Percentiles rank a stretch among this genome's conserved stretches.
These are phyloP conservation scores for Scleroderma citrinum DNA, from an alignment of 768 basidiomycete genomes.

Conservation along the genomic window DNA sequence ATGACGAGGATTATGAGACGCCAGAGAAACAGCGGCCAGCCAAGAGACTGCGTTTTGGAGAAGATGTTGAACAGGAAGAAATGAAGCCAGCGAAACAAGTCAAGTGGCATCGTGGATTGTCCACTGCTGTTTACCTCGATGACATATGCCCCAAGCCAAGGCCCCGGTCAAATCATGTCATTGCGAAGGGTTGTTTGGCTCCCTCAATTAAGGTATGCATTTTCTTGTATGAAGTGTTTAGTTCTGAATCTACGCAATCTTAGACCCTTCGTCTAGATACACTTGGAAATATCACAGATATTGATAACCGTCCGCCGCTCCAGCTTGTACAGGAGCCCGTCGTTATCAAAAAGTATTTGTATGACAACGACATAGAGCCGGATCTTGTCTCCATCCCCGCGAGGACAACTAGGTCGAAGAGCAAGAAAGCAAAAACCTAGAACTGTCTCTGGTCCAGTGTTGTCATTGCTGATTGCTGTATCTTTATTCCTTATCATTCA, in stretches of 20 bases:
- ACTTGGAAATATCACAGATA: slow-evolving; percentile 64
- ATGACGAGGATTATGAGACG: slow-evolving; percentile 76
- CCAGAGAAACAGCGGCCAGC: slow-evolving; percentile 41
- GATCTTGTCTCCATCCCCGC: slow-evolving; percentile 20
- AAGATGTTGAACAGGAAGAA: slow-evolving; percentile 26
- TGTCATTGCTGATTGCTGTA: slow-evolving; percentile 25
- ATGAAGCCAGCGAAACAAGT: slow-evolving; percentile 47
- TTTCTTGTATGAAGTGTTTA: background rate
- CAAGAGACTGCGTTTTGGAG: slow-evolving; percentile 35
- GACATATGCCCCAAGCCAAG: slow-evolving; percentile 51
- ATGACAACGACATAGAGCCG: slow-evolving; percentile 59
- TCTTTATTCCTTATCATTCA: slow-evolving; percentile 21
- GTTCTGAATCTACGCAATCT: slow-evolving; percentile 4
- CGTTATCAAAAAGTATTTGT: slow-evolving; percentile 73
- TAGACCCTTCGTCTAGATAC: slow-evolving; percentile 61
- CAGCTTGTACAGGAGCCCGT: slow-evolving; percentile 62
- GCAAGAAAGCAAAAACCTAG: slow-evolving; percentile 42
- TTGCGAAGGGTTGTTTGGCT: slow-evolving; percentile 62
- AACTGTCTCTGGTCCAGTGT: slow-evolving; percentile 1
- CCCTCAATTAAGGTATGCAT: slow-evolving; percentile 58
- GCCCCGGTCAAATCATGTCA: slow-evolving; percentile 33
- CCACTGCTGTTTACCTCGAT: slow-evolving; percentile 55
- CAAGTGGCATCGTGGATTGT: slow-evolving; percentile 72
- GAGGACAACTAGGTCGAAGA: slow-evolving; percentile 54
- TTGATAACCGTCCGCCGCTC: slow-evolving; percentile 43